Evolutionary conservation across 1,284 basidiomycete genomes (phyloP), one percentile per base, ranked within the genome.

Genomic region (Cryptococcus depauperatus): DNA sequence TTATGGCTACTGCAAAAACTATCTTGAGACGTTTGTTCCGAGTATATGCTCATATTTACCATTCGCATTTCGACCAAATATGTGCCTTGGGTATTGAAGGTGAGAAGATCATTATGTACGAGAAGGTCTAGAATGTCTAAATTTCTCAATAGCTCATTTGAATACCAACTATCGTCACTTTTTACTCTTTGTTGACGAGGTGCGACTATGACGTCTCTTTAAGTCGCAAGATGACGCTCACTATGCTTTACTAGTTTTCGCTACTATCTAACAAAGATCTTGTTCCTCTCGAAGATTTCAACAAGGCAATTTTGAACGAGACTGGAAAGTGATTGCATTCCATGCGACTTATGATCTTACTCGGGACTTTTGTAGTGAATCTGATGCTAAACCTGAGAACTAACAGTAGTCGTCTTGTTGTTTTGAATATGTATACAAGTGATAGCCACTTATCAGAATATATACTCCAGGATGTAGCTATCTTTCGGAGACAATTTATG

Each of bases 161-260:
- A 99, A 99, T 71, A 99, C 95, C 3, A 96, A 91, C 65, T 99
- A 98, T 71, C 81, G 89, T 25, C 95, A 98, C 73, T 98, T 98
- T 75, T 85, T 96, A 74, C 76, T 98, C 38, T 97, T 98, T 67
- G 82, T 97, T 52, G 83, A 89, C 59, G 93, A 98, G 77, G 89
- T 87, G 63, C 58, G 72, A 59, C 48, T 6, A 40, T 43, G 46
- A 30, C 21, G 14, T 13, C 6, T 33, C 25, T 35, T 22, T 33
- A 2, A 25, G 13, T 21, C 40, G 30, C 18, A 11, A 47, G 22
- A 26, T n/a, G n/a, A 28, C 25, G 1, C 28, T 10, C 6, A 25
- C 44, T 49, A 18, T 19, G 16, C 41, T 44, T 27, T 16, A 19
- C 30, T 25, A 92, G 88, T 99, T 98, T 71, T 81, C 90, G 62